phyloP scores from a whole-genome alignment of 805 yeast species.

The Pichia phayaonensis region DNA sequence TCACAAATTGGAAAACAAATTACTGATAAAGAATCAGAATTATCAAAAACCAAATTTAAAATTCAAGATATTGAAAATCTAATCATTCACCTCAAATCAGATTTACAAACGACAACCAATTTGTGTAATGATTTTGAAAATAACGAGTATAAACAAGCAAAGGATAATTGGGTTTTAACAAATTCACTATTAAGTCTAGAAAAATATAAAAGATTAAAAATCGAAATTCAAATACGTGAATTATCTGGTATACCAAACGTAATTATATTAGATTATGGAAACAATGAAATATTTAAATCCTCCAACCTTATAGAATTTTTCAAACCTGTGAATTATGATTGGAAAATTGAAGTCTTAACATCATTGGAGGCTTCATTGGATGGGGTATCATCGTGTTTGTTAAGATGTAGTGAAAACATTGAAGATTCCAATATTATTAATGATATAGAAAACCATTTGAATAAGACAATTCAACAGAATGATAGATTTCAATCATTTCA shows the following conservation, averaged over 20 bases:
- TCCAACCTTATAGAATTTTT: slow-evolving; percentile 1
- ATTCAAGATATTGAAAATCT: slow-evolving; percentile 4
- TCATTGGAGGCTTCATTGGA: slow-evolving; percentile 3
- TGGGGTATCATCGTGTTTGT: slow-evolving; percentile 2
- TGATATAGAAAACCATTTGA: background rate
- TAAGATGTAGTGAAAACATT: background rate
- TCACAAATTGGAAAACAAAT: background rate
- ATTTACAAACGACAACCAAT: background rate
- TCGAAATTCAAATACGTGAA: slow-evolving; percentile 19
- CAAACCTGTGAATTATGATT: slow-evolving; percentile 1
- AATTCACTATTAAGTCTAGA: slow-evolving; percentile 10
- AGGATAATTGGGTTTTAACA: background rate
- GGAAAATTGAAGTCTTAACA: slow-evolving; percentile 2
- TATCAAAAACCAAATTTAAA: slow-evolving; percentile 4
- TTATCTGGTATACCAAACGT: slow-evolving; percentile 15
- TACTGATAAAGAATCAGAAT: background rate
- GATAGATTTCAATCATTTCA: slow-evolving; percentile 1
- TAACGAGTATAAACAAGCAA: background rate
- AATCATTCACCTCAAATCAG: background rate
- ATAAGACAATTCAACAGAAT: background rate
- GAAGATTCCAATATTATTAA: background rate
- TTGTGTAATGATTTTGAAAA: slow-evolving; percentile 6
- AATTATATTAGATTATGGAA: background rate
- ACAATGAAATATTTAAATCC: background rate
- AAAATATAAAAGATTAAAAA: slow-evolving; percentile 15